A percentile compares a stretch with the other conserved stretches of the same genome.
These are phyloP conservation scores for Rubus parviflorus DNA, from an alignment of 306 rosid species.

Conservation along the genomic window DNA sequence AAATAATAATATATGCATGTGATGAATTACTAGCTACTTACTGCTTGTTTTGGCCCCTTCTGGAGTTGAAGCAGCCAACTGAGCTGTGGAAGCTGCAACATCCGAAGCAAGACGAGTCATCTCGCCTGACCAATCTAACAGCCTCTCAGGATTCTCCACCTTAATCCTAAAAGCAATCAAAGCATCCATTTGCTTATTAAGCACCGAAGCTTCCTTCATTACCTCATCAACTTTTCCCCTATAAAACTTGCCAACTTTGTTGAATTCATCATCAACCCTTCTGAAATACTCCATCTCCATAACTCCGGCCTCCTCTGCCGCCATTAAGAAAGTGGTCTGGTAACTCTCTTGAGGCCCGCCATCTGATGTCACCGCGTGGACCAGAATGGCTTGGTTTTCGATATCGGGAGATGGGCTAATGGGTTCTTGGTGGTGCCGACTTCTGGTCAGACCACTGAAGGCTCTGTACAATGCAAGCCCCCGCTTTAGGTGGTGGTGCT, in stretches of 20 bases:
- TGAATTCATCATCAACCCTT: conserved; percentile 57
- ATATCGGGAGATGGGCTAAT: conserved; percentile 38
- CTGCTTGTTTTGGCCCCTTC: conserved; percentile 33
- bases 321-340: conserved; percentile 51
- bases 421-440: conserved; percentile 11
- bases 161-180: conserved; percentile 63
- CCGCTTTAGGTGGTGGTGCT: conserved; percentile 31
- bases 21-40: conserved; percentile 14
- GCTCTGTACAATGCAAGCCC: conserved; percentile 55
- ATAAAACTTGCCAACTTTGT: conserved; percentile 60
- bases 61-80: conserved; percentile 53
- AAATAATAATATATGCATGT: too few relatives aligned
- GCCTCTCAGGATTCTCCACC: conserved; percentile 53
- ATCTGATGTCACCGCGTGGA: conserved; percentile 30
- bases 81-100: conserved; percentile 48
- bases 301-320: conserved; percentile 61
- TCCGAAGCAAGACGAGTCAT: conserved; percentile 55
- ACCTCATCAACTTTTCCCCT: conserved; percentile 52
- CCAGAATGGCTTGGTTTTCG: conserved; percentile 60
- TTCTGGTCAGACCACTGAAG: conserved; percentile 68
- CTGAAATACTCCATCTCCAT: conserved; percentile 54
- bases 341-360: conserved; percentile 31
- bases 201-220: conserved; percentile 51
- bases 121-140: conserved; percentile 40
- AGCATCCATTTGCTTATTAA: conserved; percentile 72